A percentile compares a stretch with the other conserved stretches of the same genome.
Conservation (phyloP, 306 rosid genomes). For the Oxytropis ochrocephala region DNA sequence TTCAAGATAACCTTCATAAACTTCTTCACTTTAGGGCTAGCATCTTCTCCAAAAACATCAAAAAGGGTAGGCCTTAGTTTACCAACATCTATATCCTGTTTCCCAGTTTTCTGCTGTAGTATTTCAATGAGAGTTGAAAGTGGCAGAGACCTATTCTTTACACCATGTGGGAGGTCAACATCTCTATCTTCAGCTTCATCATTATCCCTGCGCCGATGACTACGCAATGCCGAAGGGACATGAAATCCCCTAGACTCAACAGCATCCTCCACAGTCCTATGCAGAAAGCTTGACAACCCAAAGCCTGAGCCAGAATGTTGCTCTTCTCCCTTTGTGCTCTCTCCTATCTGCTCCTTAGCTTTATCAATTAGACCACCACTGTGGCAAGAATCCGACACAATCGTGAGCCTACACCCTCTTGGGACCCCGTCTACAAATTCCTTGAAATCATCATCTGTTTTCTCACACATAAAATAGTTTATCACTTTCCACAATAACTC, state of each 20-base stretch:
- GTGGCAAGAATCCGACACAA: conserved; percentile 93
- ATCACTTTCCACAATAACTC: background rate
- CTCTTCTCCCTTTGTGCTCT: conserved; percentile 48
- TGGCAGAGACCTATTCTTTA: conserved; percentile 62
- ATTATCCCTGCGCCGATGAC: conserved; percentile 11
- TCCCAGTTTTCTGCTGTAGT: conserved; percentile 89
- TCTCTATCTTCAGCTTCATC: conserved; percentile 42
- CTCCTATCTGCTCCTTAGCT: conserved; percentile 80
- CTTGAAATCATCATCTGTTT: conserved; percentile 90
- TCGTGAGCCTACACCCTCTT: conserved; percentile 58
- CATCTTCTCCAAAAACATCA: conserved; percentile 89
- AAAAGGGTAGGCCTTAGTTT: conserved; percentile 81
- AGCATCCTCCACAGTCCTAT: conserved; percentile 44
- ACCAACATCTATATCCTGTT: conserved; percentile 82
- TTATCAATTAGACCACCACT: conserved; percentile 80
- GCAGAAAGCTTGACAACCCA: conserved; percentile 58
- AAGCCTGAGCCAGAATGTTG: conserved; percentile 31
- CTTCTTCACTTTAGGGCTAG: conserved; percentile 97
- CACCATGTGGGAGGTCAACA: conserved; percentile 40
- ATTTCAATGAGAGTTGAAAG: conserved; percentile 79
- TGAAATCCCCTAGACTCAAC: conserved; percentile 71
- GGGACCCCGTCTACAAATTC: conserved; percentile 60
- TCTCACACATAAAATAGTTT: background rate
- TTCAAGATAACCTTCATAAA: conserved; percentile 70
- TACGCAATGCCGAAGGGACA: conserved; percentile 43